A percentile compares a stretch with the other conserved stretches of the same genome.
phyloP scores from a whole-genome alignment of 495 filamentous ascomycete genomes.

The Penicillium bialowiezense region DNA sequence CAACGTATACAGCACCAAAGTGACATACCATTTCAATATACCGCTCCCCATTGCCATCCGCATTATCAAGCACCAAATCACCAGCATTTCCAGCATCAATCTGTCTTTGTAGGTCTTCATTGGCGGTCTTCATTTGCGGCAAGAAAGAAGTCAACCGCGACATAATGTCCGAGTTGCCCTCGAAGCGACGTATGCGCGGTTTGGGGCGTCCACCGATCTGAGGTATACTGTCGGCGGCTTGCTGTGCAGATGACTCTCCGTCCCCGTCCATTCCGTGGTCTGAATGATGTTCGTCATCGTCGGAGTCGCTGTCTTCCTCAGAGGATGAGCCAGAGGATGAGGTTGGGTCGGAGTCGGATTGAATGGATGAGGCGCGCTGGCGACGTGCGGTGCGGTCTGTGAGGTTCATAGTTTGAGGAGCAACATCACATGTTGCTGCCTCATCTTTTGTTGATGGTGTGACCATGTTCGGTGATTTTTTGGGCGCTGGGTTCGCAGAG shows the following conservation, averaged over 20 bases:
- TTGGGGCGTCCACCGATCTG: conserved; percentile 32
- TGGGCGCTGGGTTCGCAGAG: neutral
- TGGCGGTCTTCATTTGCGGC: conserved; percentile 46
- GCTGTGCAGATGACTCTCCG: neutral
- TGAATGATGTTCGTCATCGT: conserved; percentile 20
- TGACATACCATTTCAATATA: conserved; percentile 56
- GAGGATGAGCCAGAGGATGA: conserved; percentile 37
- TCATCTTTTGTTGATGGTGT: neutral
- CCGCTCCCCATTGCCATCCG: conserved; percentile 30
- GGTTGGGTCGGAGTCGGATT: conserved; percentile 36
- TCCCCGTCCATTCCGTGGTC: conserved; percentile 1
- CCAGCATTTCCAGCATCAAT: conserved; percentile 35
- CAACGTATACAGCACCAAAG: too few relatives aligned
- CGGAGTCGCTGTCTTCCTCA: conserved; percentile 24
- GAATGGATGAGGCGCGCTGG: neutral
- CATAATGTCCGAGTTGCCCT: conserved; percentile 31
- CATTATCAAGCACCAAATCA: conserved; percentile 37
- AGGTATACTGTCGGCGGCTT: conserved; percentile 16
- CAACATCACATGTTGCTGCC: neutral
- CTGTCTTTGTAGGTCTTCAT: conserved; percentile 44
- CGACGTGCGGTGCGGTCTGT: conserved; percentile 4
- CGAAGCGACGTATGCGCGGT: conserved; percentile 33
- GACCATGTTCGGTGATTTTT: neutral
- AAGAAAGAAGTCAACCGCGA: conserved; percentile 44
- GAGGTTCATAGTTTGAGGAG: conserved; percentile 7